These are phyloP conservation scores for Falciphora oryzae DNA, from an alignment of 2,329 filamentous ascomycete genomes.

Conservation along the genomic window DNA sequence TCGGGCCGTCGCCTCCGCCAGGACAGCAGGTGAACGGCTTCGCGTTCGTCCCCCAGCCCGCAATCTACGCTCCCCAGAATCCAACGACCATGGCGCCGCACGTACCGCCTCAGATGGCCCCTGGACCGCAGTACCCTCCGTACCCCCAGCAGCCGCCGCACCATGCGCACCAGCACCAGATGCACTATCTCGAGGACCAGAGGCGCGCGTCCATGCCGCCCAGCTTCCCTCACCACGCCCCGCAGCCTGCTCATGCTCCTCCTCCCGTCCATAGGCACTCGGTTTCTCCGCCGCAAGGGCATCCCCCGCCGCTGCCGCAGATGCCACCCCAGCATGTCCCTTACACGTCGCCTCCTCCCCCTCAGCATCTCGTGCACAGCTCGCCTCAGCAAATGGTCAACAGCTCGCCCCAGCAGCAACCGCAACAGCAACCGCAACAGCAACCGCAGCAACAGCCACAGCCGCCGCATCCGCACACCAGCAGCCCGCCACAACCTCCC, in stretches of 20 bases:
- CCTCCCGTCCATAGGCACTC: conserved; percentile 43
- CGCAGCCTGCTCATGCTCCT: conserved; percentile 41
- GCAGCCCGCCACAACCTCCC: conserved; percentile 42
- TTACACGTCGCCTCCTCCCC: conserved; percentile 28
- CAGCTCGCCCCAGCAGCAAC: conserved; percentile 22
- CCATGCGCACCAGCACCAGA: conserved; percentile 34
- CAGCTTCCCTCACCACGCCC: conserved; percentile 52
- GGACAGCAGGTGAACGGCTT: conserved; percentile 55
- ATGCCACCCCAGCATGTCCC: conserved; percentile 40
- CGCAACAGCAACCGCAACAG: conserved; percentile 34
- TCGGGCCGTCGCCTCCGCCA: conserved; percentile 35
- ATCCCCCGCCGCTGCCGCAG: conserved; percentile 45
- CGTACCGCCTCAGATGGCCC: conserved; percentile 31
- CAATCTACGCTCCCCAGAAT: conserved; percentile 71
- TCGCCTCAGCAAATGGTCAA: conserved; percentile 12
- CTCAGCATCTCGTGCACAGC: conserved; percentile 27
- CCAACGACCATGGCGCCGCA: conserved; percentile 34
- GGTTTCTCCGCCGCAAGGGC: conserved; percentile 54
- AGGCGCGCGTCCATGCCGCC: conserved; percentile 68
- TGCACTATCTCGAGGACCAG: conserved; percentile 73
- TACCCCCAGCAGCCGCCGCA: conserved; percentile 26
- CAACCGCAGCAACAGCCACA: conserved; percentile 45
- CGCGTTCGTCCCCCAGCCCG: conserved; percentile 78
- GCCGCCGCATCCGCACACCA: conserved; percentile 12
- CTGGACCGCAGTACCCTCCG: conserved; percentile 29